Evolutionary conservation across 768 basidiomycete genomes (phyloP).

Genomic region (Suillus spraguei): DNA sequence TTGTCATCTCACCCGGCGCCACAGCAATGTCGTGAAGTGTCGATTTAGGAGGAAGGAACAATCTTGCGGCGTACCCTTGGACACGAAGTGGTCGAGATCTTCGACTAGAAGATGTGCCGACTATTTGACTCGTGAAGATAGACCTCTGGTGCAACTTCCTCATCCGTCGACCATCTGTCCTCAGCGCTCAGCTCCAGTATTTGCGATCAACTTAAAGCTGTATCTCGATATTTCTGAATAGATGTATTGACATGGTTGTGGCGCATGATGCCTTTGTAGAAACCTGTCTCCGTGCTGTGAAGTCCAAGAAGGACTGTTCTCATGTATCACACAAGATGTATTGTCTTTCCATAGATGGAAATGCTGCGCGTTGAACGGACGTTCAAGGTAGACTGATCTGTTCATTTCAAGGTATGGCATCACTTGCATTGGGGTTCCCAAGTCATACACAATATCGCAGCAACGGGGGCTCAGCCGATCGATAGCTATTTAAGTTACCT

Average conservation of each 20-base stretch:
- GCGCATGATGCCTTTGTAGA: not conserved
- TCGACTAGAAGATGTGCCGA: too few relatives aligned
- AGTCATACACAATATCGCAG: not conserved
- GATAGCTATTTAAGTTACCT: not conserved
- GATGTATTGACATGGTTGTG: not conserved
- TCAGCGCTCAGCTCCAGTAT: not conserved
- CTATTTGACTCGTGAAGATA: not conserved
- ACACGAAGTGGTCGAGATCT: not conserved
- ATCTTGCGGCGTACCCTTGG: not conserved
- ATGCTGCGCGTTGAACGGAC: not conserved
- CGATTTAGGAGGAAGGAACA: not conserved
- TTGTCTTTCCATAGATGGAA: not conserved
- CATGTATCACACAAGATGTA: not conserved
- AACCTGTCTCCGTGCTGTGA: not conserved
- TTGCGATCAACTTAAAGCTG: not conserved
- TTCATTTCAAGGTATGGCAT: not conserved
- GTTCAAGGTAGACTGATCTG: not conserved
- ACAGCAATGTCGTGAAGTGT: not conserved
- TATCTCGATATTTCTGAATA: constrained; percentile 5
- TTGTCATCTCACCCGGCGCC: not conserved
- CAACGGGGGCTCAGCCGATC: not conserved
- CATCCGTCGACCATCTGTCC: not conserved
- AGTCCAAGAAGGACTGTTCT: constrained; percentile 2
- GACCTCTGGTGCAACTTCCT: not conserved
- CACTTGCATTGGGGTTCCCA: not conserved